Evolutionary conservation across 441 rosid genomes (phyloP), one percentile per base, ranked within the genome.

Genomic region (Croton setiger): DNA sequence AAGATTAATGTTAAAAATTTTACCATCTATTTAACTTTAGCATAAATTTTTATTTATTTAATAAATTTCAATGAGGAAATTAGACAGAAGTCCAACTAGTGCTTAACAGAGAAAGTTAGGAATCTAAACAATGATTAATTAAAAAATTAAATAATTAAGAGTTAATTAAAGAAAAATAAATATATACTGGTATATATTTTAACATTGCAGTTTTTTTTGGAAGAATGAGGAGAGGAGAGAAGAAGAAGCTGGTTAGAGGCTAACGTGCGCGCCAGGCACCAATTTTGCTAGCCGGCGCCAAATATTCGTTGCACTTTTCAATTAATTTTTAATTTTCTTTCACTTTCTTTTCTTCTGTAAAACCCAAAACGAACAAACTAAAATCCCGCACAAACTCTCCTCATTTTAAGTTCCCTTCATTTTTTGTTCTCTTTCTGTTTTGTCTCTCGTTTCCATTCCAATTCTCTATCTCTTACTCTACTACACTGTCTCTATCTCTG

Each of bases 261-360:
- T 74, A 80, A 72, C 76, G 49, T 69, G 55, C 60, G 72, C 79
- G 70, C 78, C 70, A 60, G 73, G 71, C 67, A 80, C 89, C 83
- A 81, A 80, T 5, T 66, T 81, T 71, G 66, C 75, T 73, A 51
- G 55, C 55, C 55, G 55, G 55, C 55, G 55, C 55, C 55, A 51
- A 51, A 51, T 81, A 51, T 51, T 51, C 55, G 79, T 78, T 87
- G 78, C 85, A 65, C 54, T 51, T 51, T 2, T 21, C 55, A 51
- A 17, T 51, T 51, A n/a, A n/a, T 51, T 51, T 51, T 39, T 51
- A 1, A 51, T 51, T 51, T 51, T 51, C 55, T 51, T 0, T 6
- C 23, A 18, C 55, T 51, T 51, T n/a, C 55, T 51, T 51, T n/a
- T 51, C 70, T 6, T 51, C 55, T 51, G 11, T 51, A 49, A 49